Conservation (phyloP, 805 yeast genomes). For the Alloascoidea hylecoeti region DNA sequence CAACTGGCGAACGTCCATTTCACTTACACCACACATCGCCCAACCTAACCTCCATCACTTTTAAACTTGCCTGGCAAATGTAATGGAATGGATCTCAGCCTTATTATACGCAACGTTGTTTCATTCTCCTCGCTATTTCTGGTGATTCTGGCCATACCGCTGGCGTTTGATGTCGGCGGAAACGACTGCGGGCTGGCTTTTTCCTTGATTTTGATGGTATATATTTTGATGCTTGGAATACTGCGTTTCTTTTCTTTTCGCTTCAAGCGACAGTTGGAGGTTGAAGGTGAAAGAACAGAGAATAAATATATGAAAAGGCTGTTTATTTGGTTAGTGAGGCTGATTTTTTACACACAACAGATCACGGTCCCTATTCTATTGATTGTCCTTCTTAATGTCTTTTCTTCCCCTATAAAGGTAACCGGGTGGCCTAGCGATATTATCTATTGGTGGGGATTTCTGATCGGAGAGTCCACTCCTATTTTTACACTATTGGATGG, state of each 20-base stretch:
- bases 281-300: too few relatives aligned
- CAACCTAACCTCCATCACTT: too few relatives aligned
- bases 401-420: constrained; percentile 10
- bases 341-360: constrained; percentile 68
- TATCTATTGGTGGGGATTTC: constrained; percentile 55
- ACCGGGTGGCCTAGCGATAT: constrained; percentile 12
- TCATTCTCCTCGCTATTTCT: too few relatives aligned
- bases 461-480: constrained; percentile 74
- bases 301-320: constrained; percentile 11
- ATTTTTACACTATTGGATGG: constrained; percentile 86
- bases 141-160: constrained; percentile 72
- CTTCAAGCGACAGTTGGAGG: too few relatives aligned
- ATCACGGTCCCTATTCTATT: constrained; percentile 69
- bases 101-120: too few relatives aligned
- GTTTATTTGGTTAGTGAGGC: constrained; percentile 16
- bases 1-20: too few relatives aligned
- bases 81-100: too few relatives aligned
- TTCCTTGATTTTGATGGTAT: too few relatives aligned
- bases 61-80: too few relatives aligned
- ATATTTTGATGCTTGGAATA: too few relatives aligned
- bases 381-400: constrained; percentile 30
- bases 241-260: too few relatives aligned
- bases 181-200: constrained; percentile 80
- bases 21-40: too few relatives aligned
- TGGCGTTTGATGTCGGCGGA: constrained; percentile 92